Conservation (phyloP, 2,329 filamentous ascomycete genomes). For the Aurifilum marmelostoma region DNA sequence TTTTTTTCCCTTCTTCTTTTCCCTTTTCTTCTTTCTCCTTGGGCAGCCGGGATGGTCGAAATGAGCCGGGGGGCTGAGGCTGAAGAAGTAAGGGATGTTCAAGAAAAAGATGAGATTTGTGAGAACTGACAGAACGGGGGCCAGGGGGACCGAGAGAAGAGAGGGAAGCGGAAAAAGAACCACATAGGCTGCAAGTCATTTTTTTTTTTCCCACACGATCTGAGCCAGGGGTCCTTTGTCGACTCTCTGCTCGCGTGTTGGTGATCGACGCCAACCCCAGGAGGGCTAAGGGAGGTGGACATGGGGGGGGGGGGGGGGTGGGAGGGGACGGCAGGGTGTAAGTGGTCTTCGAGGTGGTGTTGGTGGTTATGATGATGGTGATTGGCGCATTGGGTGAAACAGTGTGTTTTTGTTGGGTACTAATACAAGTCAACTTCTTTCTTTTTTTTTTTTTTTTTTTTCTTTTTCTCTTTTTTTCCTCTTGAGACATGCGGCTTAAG, state of each 20-base stretch:
- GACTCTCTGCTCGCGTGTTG: neutral
- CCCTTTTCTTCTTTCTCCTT: neutral
- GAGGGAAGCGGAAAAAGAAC: neutral
- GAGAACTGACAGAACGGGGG: slow-evolving; percentile 1
- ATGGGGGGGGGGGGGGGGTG: neutral
- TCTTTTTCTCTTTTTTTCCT: neutral
- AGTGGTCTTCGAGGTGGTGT: no score
- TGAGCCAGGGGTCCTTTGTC: neutral
- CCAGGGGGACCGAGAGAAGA: no score
- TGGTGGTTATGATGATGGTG: neutral
- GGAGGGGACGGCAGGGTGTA: no score
- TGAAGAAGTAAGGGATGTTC: neutral
- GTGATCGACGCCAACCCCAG: neutral
- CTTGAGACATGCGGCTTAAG: neutral
- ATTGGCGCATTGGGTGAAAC: neutral
- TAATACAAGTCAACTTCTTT: neutral
- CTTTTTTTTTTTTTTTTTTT: neutral
- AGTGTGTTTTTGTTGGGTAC: neutral
- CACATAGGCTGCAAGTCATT: neutral
- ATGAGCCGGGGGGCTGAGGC: neutral
- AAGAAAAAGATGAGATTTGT: neutral
- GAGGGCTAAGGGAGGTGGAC: neutral
- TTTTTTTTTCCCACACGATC: no score
- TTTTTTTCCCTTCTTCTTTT: neutral
- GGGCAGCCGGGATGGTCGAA: neutral